Base-by-base conservation (phyloP, 768 basidiomycete species). In the Cyclocybe aegerita region DNA sequence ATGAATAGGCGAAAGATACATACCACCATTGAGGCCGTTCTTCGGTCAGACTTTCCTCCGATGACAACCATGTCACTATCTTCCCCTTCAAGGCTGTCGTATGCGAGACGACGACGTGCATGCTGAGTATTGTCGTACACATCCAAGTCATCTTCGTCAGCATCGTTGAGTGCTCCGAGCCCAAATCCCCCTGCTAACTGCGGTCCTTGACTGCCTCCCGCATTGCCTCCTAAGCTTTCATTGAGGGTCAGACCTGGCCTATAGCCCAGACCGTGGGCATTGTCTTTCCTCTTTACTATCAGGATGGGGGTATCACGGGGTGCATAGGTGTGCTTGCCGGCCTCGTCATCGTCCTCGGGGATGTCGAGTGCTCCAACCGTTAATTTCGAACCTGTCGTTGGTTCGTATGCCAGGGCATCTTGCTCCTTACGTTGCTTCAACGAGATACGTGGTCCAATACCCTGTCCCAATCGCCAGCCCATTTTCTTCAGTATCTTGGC, bases 401-500 rank as follows among this genome's bases (percentile, higher is more conserved):
- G 57, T 57, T 67, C 33, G 49, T 68, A 74, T 7, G 71, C 70
- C 50, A 80, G 80, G 9, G 78, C 65, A 64, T 90, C 85, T 64
- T 95, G 91, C 12, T 81, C 69, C 56, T 80, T 83, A 39, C 88
- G 83, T 61, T 90, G 84, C 33, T 82, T 78, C 55, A 87, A 79
- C 4, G 91, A 83, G 30, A 98, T 75, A 9, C 96, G 81, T 4
- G 95, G 93, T 0, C 96, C 97, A 14, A 98, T 83, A 9, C 96
- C 97, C 68, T 95, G 93, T 1, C 95, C 97, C 0, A 84, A 68
- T 37, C 87, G 77, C 96, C 97, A 98, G 0, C 97, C 96, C 88
- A 98, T 94, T 70, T 93, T 95, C 71, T 86, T 88, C 47, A 99
- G 78, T 6, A 98, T 83, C 33, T 83, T 83, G 3, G 90, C 86